Percentiles rank a stretch among this genome's conserved stretches.
These are phyloP conservation scores for Antitrichia curtipendula DNA, from an alignment of 225 moss, liverwort and hornwort genomes.

Conservation along the genomic window DNA sequence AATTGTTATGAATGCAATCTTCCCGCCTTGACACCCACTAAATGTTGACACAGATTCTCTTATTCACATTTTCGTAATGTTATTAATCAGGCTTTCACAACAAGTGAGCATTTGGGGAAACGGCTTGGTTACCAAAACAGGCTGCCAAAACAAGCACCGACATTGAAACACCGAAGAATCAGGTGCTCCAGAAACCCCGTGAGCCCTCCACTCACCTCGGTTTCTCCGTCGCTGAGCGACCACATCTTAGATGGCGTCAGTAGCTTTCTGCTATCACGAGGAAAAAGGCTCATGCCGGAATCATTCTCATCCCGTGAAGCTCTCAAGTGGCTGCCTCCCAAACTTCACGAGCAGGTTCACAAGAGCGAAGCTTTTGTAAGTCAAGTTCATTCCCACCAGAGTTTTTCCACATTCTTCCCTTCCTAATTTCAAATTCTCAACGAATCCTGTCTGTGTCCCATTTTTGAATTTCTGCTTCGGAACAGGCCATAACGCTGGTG, in stretches of 20 bases:
- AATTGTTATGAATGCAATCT: not conserved
- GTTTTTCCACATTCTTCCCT: not conserved
- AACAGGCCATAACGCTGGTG: constrained; percentile 26
- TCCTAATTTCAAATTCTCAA: not conserved
- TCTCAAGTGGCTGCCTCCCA: constrained; percentile 34
- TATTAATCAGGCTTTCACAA: not conserved
- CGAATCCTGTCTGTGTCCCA: not conserved
- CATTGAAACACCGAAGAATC: not conserved
- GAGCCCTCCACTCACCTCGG: not conserved
- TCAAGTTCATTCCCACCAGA: not conserved
- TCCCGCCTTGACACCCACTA: not conserved
- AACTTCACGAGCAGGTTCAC: constrained; percentile 27
- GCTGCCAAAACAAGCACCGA: not conserved
- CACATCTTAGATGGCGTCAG: constrained; percentile 16
- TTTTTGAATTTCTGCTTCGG: not conserved
- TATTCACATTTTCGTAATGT: not conserved
- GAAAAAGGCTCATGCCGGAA: not conserved
- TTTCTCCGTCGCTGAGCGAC: constrained; percentile 8
- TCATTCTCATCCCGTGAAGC: not conserved
- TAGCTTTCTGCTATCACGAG: constrained; percentile 2
- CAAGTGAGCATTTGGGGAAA: not conserved
- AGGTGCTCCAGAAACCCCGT: not conserved
- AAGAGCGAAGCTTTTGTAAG: constrained; percentile 34
- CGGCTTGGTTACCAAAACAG: not conserved
- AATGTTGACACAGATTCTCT: not conserved